Evolutionary conservation across 345 rosid genomes (phyloP).

Genomic region (Angophora floribunda): DNA sequence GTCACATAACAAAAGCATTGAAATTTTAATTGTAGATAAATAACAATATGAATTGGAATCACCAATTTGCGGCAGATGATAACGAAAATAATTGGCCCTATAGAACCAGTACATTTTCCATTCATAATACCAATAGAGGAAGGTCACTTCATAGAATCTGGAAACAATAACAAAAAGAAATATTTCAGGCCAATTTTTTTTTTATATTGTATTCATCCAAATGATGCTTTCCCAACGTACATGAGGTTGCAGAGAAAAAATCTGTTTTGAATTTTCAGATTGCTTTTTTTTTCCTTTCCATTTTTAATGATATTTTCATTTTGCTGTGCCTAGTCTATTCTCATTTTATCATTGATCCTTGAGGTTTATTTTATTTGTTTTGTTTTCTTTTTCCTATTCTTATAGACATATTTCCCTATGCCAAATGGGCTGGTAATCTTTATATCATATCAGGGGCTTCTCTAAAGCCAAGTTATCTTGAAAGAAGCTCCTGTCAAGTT

Average conservation of each 20-base stretch:
- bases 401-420: not conserved
- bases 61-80: not conserved
- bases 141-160: not conserved
- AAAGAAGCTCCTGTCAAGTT: not conserved
- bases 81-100: not conserved
- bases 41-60: not conserved
- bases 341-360: not conserved
- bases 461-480: not conserved
- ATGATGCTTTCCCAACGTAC: not conserved
- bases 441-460: not conserved
- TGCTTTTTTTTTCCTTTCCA: not conserved
- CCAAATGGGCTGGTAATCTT: not conserved
- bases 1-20: not conserved
- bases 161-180: not conserved
- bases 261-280: not conserved
- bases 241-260: not conserved
- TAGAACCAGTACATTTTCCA: not conserved
- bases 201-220: not conserved
- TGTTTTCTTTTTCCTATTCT: not conserved
- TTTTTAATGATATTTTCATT: not conserved
- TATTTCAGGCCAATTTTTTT: not conserved
- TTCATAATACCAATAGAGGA: not conserved
- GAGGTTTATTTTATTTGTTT: not conserved
- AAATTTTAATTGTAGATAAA: not conserved
- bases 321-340: not conserved